Evolutionary conservation across 75 land plant genomes (phyloP), one percentile per base, ranked within the genome.

Genomic region (Picea sitchensis): DNA sequence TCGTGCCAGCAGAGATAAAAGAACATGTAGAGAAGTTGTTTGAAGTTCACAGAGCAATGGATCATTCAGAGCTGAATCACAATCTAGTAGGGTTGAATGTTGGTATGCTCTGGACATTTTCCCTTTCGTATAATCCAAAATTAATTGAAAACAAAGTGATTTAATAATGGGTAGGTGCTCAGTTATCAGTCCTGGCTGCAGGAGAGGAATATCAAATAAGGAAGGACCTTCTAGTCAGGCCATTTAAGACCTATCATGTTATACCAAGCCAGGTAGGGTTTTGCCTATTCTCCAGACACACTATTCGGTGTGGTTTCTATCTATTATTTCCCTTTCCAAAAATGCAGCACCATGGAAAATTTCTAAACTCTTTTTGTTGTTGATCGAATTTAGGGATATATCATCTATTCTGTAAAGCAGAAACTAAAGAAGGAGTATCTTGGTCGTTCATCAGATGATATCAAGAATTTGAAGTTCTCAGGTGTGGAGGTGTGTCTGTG

Each of bases 201-300:
- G 99, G 99, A 59, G 92, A 97, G 63, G 98, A 93, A 61, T 93
- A 78, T 80, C 77, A 79, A 36, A 56, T 97, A 73, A 90, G 99
- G 58, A 92, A 80, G 72, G 96, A 88, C 79, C 82, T 90, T 65
- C 72, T 86, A 76, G 99, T 94, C 36, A 92, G 82, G 81, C 87
- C 96, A 14, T 97, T 97, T 77, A 95, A 82, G 78, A 97, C 99
- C 17, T 93, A 95, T 80, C 99, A 97, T 86, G 87, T 82, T 65
- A 87, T 97, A 74, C 96, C 88, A 58, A 97, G 99, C 81, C 98
- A 95, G 96, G 99, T 93, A 47, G 23, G 9, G 17, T 14, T 56
- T 59, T 31, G 21, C 13, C 59, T 63, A 44, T 78, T 17, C n/a
- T n/a, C n/a, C n/a, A n/a, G n/a, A n/a, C n/a, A n/a, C n/a, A n/a